A percentile compares a stretch with the other conserved stretches of the same genome.
Evolutionary conservation across 495 filamentous ascomycete species (phyloP).

Genomic region (Cetradonia linearis): DNA sequence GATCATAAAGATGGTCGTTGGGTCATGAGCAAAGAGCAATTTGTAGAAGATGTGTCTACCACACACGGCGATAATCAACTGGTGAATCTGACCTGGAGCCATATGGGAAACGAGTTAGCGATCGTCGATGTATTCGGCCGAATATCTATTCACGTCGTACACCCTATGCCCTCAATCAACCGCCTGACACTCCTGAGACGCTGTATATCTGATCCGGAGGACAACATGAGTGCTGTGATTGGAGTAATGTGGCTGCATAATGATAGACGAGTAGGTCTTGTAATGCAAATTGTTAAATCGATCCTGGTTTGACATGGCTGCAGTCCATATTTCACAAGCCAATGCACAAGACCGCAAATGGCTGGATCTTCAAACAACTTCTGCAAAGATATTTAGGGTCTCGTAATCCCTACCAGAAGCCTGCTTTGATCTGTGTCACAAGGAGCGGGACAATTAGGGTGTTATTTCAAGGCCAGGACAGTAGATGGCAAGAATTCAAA

Average conservation of each 20-base stretch:
- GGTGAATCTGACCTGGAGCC: constrained; percentile 73
- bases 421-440: constrained; percentile 61
- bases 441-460: constrained; percentile 58
- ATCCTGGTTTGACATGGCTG: constrained; percentile 3
- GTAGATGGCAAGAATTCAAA: constrained; percentile 54
- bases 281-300: constrained; percentile 13
- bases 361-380: constrained; percentile 43
- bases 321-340: constrained; percentile 38
- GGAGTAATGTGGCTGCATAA: constrained; percentile 73
- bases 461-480: constrained; percentile 58
- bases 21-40: constrained; percentile 56
- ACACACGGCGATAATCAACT: constrained; percentile 46
- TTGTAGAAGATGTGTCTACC: constrained; percentile 35
- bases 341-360: constrained; percentile 36
- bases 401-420: constrained; percentile 55
- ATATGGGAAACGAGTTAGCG: constrained; percentile 61
- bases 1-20: constrained; percentile 62
- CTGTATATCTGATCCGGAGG: constrained; percentile 49
- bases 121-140: constrained; percentile 65
- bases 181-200: constrained; percentile 46
- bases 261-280: constrained; percentile 41
- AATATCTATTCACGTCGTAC: constrained; percentile 51
- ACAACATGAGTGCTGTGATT: constrained; percentile 66
- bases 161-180: constrained; percentile 53
- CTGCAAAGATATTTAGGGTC: constrained; percentile 48